Conservation (phyloP, 495 filamentous ascomycete species). For the Staphylotrichum longicolle region DNA sequence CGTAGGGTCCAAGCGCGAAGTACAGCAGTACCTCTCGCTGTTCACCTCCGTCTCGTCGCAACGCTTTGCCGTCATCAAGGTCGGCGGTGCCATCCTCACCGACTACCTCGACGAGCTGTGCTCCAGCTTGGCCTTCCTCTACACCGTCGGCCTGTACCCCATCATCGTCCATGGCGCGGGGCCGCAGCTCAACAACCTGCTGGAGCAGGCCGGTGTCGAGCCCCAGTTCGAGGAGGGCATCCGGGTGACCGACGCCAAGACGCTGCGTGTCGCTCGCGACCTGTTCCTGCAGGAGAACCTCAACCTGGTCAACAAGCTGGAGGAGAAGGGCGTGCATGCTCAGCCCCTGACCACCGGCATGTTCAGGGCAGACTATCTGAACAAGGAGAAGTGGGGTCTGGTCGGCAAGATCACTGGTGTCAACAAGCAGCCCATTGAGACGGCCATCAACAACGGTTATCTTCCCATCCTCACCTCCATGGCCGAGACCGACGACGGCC, state of each 20-base stretch:
- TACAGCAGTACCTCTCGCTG: conserved; percentile 96
- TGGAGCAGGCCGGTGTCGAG: conserved; percentile 89
- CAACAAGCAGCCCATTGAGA: conserved; percentile 86
- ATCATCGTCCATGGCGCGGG: conserved; percentile 97
- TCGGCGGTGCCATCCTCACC: conserved; percentile 94
- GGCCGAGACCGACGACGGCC: conserved; percentile 90
- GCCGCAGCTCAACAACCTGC: conserved; percentile 90
- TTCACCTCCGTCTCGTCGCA: conserved; percentile 97
- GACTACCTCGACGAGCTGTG: conserved; percentile 90
- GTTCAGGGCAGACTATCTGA: conserved; percentile 90
- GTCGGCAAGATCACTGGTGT: conserved; percentile 95
- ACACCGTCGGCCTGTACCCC: conserved; percentile 92
- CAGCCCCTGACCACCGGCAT: conserved; percentile 91
- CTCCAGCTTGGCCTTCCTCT: conserved; percentile 83
- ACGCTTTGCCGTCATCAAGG: conserved; percentile 98
- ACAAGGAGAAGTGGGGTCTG: conserved; percentile 90
- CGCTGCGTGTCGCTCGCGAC: conserved; percentile 81
- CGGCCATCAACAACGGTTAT: conserved; percentile 86
- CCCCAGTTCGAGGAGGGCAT: conserved; percentile 97
- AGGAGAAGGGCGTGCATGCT: conserved; percentile 86
- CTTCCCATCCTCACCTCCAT: conserved; percentile 95
- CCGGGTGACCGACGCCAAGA: conserved; percentile 93
- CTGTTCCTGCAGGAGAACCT: conserved; percentile 95
- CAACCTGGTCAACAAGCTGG: conserved; percentile 88
- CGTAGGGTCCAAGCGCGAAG: conserved; percentile 94